Evolutionary conservation across 495 filamentous ascomycete species (phyloP), one percentile per base, ranked within the genome.

Genomic region (Hyaloscypha variabilis): DNA sequence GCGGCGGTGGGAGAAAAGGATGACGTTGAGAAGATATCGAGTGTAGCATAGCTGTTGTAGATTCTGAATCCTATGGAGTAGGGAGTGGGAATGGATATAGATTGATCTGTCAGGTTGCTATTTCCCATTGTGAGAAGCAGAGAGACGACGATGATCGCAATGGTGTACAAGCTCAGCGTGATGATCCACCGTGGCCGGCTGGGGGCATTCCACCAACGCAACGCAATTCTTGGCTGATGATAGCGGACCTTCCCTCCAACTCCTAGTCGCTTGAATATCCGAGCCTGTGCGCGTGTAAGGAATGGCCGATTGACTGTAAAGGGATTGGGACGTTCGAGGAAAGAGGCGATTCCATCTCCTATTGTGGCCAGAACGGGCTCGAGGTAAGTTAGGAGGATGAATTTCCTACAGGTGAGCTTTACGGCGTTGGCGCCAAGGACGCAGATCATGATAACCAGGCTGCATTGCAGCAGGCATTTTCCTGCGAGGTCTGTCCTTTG

Each of bases 261-360:
- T 24, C 23, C 51, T 24, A 25, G 5, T 23, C 26, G 1, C 25
- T 54, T 58, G 30, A 54, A 76, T 39, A 60, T 67, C 51, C 49
- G 52, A 19, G 36, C 64, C 77, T 66, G 21, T 58, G 36, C 24
- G 31, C 63, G 66, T 17, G 58, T 74, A 1, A 54, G n/a, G 25
- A 54, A 54, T 6, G 51, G 51, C 10, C 21, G 6, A 8, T 26
- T 8, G 10, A 54, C 51, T 3, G 4, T 54, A 25, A 25, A 25
- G 0, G 21, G 51, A 28, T 54, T 23, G 13, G 13, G 51, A 10
- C 51, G 51, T 25, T 73, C 62, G 13, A 88, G 70, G 64, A 84
- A 87, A 1, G 79, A 81, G 2, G 73, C 67, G 14, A 86, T 72
- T 8, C 81, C 81, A 68, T 88, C 83, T 11, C 85, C 85, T 0